Percentiles rank a stretch among this genome's conserved stretches.
phyloP scores from a whole-genome alignment of 139 green algal genomes.

The Chlorella sp. region DNA sequence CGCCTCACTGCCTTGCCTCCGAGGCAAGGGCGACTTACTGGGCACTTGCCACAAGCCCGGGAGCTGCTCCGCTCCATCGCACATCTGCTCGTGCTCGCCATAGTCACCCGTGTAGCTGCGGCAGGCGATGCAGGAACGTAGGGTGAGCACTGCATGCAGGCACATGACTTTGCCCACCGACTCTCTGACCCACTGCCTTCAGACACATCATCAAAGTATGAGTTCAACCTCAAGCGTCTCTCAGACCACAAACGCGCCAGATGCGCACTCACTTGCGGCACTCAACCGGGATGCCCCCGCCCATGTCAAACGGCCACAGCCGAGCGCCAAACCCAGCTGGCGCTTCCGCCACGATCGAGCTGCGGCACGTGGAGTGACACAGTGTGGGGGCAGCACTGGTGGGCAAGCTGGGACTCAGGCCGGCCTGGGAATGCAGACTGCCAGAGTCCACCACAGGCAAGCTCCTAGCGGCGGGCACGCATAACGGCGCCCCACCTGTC shows the following conservation, averaged over 20 bases:
- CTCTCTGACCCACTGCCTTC: too few relatives aligned
- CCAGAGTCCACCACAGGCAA: too few relatives aligned
- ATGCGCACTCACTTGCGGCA: background rate
- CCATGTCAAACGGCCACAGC: constrained; percentile 50
- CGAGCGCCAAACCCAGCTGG: background rate
- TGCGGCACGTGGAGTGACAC: background rate
- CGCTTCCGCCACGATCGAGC: constrained; percentile 27
- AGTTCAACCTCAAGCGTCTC: too few relatives aligned
- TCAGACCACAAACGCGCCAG: too few relatives aligned
- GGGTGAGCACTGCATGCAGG: too few relatives aligned
- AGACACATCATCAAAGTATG: too few relatives aligned
- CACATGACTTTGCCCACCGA: too few relatives aligned
- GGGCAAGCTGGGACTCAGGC: too few relatives aligned
- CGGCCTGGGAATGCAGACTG: too few relatives aligned
- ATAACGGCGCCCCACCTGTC: constrained; percentile 5
- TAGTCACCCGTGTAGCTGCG: background rate
- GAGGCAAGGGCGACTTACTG: background rate
- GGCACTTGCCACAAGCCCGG: constrained; percentile 24
- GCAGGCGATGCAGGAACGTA: background rate
- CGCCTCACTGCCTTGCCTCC: too few relatives aligned
- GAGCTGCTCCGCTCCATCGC: background rate
- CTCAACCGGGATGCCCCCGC: constrained; percentile 32
- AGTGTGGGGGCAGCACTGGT: background rate
- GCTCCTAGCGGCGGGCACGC: too few relatives aligned
- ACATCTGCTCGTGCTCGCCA: background rate